phyloP scores from a whole-genome alignment of 345 rosid genomes.

The Salix dunnii region DNA sequence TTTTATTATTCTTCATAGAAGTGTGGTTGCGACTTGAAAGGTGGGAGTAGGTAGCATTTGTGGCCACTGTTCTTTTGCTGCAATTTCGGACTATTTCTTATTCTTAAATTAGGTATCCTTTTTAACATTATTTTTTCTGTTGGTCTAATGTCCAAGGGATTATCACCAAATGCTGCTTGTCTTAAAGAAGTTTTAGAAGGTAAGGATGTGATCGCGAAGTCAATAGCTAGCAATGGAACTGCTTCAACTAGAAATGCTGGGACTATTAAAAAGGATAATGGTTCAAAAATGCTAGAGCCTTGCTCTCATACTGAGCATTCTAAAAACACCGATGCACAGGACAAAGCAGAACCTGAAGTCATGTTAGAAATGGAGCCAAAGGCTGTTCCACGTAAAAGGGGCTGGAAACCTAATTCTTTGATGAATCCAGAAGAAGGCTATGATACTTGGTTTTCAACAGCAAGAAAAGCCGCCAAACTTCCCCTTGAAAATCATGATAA shows the following conservation, averaged over 20 bases:
- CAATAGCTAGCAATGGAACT: slow-evolving; percentile 24
- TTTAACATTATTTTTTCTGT: slow-evolving; percentile 4
- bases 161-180: slow-evolving; percentile 11
- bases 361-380: slow-evolving; percentile 35
- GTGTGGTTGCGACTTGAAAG: neutral
- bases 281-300: slow-evolving; percentile 21
- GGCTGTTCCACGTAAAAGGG: slow-evolving; percentile 48
- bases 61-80: neutral
- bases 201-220: slow-evolving; percentile 23
- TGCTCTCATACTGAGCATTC: slow-evolving; percentile 14
- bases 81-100: neutral
- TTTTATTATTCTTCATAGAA: neutral
- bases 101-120: neutral
- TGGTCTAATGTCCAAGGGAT: slow-evolving; percentile 24
- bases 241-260: slow-evolving; percentile 18
- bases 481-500: slow-evolving; percentile 31
- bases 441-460: slow-evolving; percentile 41
- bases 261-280: slow-evolving; percentile 5
- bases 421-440: slow-evolving; percentile 67
- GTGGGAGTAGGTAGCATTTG: neutral
- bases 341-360: slow-evolving; percentile 15
- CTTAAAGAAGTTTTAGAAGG: slow-evolving; percentile 21
- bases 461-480: slow-evolving; percentile 28
- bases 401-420: slow-evolving; percentile 57
- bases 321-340: slow-evolving; percentile 12